Evolutionary conservation across 306 rosid genomes (phyloP).

Genomic region (Luffa acutangula): DNA sequence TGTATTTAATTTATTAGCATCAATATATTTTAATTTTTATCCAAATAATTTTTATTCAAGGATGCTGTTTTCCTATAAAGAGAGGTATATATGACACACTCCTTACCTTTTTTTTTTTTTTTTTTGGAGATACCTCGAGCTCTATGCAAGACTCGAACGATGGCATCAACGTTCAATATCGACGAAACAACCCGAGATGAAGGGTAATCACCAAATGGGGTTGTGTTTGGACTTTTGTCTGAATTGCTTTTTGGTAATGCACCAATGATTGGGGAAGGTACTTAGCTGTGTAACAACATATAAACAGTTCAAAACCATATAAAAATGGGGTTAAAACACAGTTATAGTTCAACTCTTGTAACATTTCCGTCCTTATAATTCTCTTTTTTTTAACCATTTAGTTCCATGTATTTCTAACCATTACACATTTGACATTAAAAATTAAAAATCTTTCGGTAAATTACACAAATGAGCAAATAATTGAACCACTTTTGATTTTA

Average conservation of each 20-base stretch:
- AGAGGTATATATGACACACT: background rate
- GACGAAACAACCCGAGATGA: background rate
- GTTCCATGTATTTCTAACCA: background rate
- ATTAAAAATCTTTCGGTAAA: background rate
- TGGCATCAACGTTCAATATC: background rate
- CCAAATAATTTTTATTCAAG: background rate
- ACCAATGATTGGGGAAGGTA: slow-evolving; percentile 78
- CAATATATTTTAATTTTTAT: background rate
- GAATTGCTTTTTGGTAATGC: slow-evolving; percentile 59
- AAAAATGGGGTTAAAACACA: background rate
- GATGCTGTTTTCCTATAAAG: background rate
- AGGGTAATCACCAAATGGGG: slow-evolving; percentile 43
- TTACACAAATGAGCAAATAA: background rate
- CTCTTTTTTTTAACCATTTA: background rate
- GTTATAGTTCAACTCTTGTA: background rate
- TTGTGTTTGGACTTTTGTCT: slow-evolving; percentile 42
- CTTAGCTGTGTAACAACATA: slow-evolving; percentile 50
- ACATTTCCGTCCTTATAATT: background rate
- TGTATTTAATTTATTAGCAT: background rate
- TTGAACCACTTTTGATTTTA: background rate
- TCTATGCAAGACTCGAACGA: background rate
- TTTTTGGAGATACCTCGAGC: background rate
- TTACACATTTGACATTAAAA: background rate
- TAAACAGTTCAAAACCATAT: slow-evolving; percentile 1
- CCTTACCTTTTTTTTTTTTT: background rate